Percentiles rank a stretch among this genome's conserved stretches.
phyloP scores from a whole-genome alignment of 345 rosid genomes.

The Gossypium mustelinum region DNA sequence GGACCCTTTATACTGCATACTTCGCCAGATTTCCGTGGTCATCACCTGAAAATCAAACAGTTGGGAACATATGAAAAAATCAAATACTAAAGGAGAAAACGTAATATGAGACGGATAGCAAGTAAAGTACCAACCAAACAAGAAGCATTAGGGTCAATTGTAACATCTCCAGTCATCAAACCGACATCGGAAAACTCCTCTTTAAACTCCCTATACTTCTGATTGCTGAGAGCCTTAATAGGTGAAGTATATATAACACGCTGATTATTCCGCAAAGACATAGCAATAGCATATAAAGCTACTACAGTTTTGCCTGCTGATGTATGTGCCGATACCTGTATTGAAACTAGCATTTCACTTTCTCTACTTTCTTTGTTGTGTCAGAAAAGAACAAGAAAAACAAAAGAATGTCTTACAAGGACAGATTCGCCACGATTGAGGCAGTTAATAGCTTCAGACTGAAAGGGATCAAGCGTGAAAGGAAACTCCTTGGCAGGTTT shows the following conservation, averaged over 20 bases:
- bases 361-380: background rate
- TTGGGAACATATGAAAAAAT: constrained; percentile 5
- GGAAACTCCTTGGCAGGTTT: constrained; percentile 89
- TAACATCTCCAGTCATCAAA: constrained; percentile 96
- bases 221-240: constrained; percentile 94
- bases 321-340: constrained; percentile 95
- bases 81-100: background rate
- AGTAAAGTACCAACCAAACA: constrained; percentile 54
- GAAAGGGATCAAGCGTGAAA: constrained; percentile 89
- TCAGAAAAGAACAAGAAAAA: background rate
- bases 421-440: constrained; percentile 85
- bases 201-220: constrained; percentile 92
- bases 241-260: constrained; percentile 95
- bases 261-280: constrained; percentile 83
- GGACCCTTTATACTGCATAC: constrained; percentile 96
- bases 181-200: constrained; percentile 98
- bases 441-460: constrained; percentile 90
- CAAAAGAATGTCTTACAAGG: constrained; percentile 43
- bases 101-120: background rate
- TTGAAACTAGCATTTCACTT: constrained; percentile 1
- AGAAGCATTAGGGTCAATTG: constrained; percentile 95
- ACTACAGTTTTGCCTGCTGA: constrained; percentile 99
- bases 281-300: constrained; percentile 89
- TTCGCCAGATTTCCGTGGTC: constrained; percentile 99
- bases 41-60: constrained; percentile 62